Base-by-base conservation (phyloP, 345 rosid genomes). In the Garcia nutans region DNA sequence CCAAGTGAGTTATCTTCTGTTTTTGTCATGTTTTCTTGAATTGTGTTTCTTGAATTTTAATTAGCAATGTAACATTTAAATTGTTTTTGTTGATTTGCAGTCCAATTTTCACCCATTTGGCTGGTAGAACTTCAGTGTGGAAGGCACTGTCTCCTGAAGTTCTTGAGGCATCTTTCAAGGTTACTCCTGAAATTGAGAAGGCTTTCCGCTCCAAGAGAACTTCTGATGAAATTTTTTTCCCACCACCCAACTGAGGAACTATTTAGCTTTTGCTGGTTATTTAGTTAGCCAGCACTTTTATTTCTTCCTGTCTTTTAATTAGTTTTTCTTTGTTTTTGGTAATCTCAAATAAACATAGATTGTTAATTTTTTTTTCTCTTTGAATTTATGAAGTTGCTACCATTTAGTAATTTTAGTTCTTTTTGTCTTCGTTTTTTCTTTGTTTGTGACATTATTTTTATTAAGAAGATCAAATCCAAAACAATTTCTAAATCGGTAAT, bases 71-170 rank as follows among this genome's bases (percentile, higher is more conserved):
- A 66, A 24, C 5, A 37, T 42, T 45, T 19, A 0, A 44, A 16
- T 49, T 68, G 49, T 37, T 68, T 68, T n/a, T 45, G 24, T 42
- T 45, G 9, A 65, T n/a, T n/a, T n/a, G n/a, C n/a, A n/a, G n/a
- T n/a, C n/a, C n/a, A n/a, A n/a, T n/a, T n/a, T n/a, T n/a, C 91
- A 92, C 97, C 20, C 94, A 94, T 75, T 75, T 94, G 84, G 98
- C 97, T 3, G 97, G 99, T 63, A 91, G 84, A 76, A 94, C 92
- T 19, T 87, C 89, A 0, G 87, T 81, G 28, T 90, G 94, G 97
- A 92, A 92, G 87, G 90, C 97, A 0, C 69, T 94, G 77, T 91
- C 97, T 0, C 96, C 97, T 3, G 79, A 86, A 75, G 97, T 92
- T 81, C 78, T 92, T n/a, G 81, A 85, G 77, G 97, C 97, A 17